These are phyloP conservation scores for Rubia peregrina DNA, from an alignment of 305 asterid genomes.

Conservation along the genomic window DNA sequence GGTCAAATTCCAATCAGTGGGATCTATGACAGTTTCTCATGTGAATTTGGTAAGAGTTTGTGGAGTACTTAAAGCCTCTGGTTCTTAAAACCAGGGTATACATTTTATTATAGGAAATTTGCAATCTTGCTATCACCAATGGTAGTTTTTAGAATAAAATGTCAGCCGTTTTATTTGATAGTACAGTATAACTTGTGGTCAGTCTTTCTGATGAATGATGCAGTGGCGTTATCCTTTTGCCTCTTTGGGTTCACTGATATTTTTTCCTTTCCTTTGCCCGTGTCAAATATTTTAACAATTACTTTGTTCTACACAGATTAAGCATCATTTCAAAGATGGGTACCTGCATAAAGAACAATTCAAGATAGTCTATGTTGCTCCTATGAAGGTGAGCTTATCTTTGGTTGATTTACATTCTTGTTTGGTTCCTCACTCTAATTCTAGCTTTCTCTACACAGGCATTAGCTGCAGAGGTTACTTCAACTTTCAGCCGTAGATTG, in stretches of 20 bases:
- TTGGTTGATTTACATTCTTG: conserved; percentile 13
- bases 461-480: conserved; percentile 94
- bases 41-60: background rate
- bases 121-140: background rate
- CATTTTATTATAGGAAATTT: background rate
- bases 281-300: background rate
- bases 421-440: conserved; percentile 2
- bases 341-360: conserved; percentile 92
- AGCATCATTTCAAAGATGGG: conserved; percentile 89
- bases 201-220: conserved; percentile 1
- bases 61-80: background rate
- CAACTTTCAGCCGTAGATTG: conserved; percentile 81
- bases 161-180: background rate
- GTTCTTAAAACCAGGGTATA: background rate
- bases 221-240: background rate
- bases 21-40: background rate
- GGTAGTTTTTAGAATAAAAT: background rate
- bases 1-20: conserved; percentile 10
- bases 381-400: conserved; percentile 70
- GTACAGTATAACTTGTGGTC: background rate
- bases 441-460: conserved; percentile 38
- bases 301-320: conserved; percentile 42
- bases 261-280: background rate
- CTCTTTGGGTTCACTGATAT: background rate
- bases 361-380: conserved; percentile 98